Percentiles rank a stretch among this genome's conserved stretches.
These are phyloP conservation scores for Geotrichum armillariae DNA, from an alignment of 1,139 yeast genomes.

Conservation along the genomic window DNA sequence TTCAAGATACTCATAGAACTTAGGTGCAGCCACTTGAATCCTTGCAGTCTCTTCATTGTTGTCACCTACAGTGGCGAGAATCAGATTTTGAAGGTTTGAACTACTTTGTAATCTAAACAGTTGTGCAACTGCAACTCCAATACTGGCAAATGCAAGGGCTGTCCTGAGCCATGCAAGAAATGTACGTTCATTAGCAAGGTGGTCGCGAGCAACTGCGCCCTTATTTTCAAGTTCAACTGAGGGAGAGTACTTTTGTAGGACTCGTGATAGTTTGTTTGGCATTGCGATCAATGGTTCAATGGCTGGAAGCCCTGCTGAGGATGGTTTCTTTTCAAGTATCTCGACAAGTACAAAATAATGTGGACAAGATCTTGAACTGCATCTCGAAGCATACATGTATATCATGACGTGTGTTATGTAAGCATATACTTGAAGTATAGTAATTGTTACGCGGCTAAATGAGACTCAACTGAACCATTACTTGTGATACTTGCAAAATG, in stretches of 20 bases:
- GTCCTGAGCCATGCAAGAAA: conserved; percentile 77
- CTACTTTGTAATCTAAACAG: conserved; percentile 44
- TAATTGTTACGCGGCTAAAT: too few species aligned
- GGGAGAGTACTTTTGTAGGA: neutral
- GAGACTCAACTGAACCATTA: too few species aligned
- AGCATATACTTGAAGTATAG: too few species aligned
- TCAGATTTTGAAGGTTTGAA: conserved; percentile 18
- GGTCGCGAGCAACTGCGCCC: conserved; percentile 55
- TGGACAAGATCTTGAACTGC: too few species aligned
- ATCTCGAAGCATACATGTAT: too few species aligned
- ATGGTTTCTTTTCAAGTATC: too few species aligned
- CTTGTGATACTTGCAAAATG: too few species aligned
- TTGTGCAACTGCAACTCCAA: conserved; percentile 59
- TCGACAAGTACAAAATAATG: too few species aligned
- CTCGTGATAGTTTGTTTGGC: neutral
- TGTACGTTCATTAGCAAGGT: conserved; percentile 76
- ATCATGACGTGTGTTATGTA: too few species aligned
- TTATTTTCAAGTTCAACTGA: conserved; percentile 41
- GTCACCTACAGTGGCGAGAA: conserved; percentile 7
- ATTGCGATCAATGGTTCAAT: too few species aligned
- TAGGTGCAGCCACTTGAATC: conserved; percentile 17
- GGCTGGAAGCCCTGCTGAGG: too few species aligned
- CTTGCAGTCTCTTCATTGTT: neutral
- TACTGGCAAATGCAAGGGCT: conserved; percentile 53
- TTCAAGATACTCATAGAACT: conserved; percentile 11